Base-by-base conservation (phyloP, 495 filamentous ascomycete species). In the Pyronema domesticum region DNA sequence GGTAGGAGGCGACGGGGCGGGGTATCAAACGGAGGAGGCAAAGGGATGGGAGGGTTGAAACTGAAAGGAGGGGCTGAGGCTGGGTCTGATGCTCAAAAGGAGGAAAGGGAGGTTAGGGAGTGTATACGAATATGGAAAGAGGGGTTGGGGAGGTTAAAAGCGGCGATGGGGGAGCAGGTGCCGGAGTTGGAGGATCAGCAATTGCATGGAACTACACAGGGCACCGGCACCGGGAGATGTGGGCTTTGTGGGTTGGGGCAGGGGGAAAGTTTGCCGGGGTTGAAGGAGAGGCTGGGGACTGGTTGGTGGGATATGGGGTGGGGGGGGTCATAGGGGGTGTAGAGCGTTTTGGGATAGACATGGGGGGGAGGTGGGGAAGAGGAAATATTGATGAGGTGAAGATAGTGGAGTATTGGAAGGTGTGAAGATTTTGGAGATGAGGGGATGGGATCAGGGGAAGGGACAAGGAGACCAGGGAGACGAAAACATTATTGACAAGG, bases 301-400 rank as follows among this genome's bases (percentile, higher is more conserved):
- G 86, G 85, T 68, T 95, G 86, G 86, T 98, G 91, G 91, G 74
- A 82, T 11, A 85, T 93, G 37, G 81, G 89, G 67, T 93, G 86
- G 86, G 81, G 83, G 83, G 43, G 58, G 62, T 0, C 83, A 94
- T 70, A 69, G 79, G 13, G 76, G 77, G 52, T 98, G 91, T 68
- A 75, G 76, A 62, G 77, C 76, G 53, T 95, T 94, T 61, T 98
- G 91, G 91, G 70, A 82, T 48, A 74, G 76, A 59, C 80, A 93
- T 68, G 80, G 63, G 9, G 48, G 45, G 18, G 53, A 43, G 35
- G 19, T 53, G 5, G 23, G 19, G 37, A 53, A 9, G 50, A 17
- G 14, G 13, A 37, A 23, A 14, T 51, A 51, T 13, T 51, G 45
- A 47, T 30, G 2, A 30, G 23, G n/a, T n/a, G n/a, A n/a, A n/a